phyloP scores from a whole-genome alignment of 2,329 filamentous ascomycete species.

The Hypoxylon sp. region DNA sequence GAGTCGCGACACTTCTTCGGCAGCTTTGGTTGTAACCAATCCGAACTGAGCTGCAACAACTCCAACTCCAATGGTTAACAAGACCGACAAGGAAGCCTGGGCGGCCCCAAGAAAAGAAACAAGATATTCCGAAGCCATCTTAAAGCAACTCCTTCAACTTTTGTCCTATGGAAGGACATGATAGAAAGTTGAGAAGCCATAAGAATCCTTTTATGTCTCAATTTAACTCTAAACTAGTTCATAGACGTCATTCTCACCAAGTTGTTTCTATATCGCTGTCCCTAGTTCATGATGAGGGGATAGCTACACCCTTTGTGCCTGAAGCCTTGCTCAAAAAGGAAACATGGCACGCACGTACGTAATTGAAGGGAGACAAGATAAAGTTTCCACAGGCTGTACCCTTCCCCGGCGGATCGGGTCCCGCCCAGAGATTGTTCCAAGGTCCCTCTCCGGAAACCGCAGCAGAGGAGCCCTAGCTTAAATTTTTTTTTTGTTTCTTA shows the following conservation, averaged over 20 bases:
- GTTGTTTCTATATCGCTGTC: background rate
- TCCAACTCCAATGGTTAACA: slow-evolving; percentile 48
- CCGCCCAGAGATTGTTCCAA: slow-evolving; percentile 34
- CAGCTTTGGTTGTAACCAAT: slow-evolving; percentile 42
- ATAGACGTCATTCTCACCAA: slow-evolving; percentile 27
- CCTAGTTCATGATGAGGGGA: background rate
- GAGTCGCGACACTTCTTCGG: slow-evolving; percentile 46
- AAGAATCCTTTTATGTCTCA: background rate
- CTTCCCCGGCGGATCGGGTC: slow-evolving; percentile 27
- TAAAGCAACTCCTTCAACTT: slow-evolving; percentile 6
- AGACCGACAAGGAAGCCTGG: slow-evolving; percentile 48
- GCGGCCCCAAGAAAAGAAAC: slow-evolving; percentile 48
- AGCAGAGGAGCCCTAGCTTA: slow-evolving; percentile 33
- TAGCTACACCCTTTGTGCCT: slow-evolving; percentile 24
- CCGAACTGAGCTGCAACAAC: slow-evolving; percentile 42
- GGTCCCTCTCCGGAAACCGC: slow-evolving; percentile 42
- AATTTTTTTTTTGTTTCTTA: slow-evolving; percentile 38
- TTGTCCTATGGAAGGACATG: too few species aligned
- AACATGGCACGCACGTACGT: slow-evolving; percentile 22
- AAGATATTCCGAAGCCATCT: slow-evolving; percentile 36
- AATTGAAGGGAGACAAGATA: slow-evolving; percentile 14
- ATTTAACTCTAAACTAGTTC: slow-evolving; percentile 8
- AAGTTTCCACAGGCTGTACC: slow-evolving; percentile 14
- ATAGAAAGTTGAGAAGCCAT: slow-evolving; percentile 10
- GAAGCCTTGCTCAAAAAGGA: slow-evolving; percentile 26